Evolutionary conservation across 345 rosid species (phyloP).

Genomic region (Citrus australasica): DNA sequence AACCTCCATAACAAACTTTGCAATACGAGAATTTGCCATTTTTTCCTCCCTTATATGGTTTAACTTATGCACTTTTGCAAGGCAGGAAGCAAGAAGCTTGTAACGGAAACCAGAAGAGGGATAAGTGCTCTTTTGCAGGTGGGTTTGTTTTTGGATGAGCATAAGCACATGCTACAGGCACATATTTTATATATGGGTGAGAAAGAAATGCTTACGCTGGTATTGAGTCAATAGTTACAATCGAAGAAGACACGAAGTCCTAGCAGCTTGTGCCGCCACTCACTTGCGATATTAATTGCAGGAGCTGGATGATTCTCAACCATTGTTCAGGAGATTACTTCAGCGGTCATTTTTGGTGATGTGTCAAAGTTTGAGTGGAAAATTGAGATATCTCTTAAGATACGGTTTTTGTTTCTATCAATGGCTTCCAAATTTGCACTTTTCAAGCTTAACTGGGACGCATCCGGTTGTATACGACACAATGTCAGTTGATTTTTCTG

Average conservation of each 20-base stretch:
- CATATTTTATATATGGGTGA: constrained; percentile 20
- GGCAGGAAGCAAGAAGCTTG: background rate
- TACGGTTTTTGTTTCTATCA: constrained; percentile 23
- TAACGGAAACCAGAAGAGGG: background rate
- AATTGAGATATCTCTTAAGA: constrained; percentile 20
- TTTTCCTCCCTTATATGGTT: background rate
- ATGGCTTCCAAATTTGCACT: constrained; percentile 26
- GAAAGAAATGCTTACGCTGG: constrained; percentile 13
- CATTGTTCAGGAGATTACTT: background rate
- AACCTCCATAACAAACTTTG: constrained; percentile 73
- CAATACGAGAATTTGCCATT: constrained; percentile 63
- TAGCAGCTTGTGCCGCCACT: constrained; percentile 34
- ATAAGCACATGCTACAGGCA: background rate
- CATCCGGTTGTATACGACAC: constrained; percentile 8
- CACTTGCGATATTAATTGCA: constrained; percentile 23
- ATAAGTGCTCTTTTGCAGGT: background rate
- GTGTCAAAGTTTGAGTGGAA: constrained; percentile 31
- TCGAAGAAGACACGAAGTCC: constrained; percentile 2
- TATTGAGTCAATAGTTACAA: constrained; percentile 24
- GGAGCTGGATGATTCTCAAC: background rate
- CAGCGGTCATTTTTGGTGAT: background rate
- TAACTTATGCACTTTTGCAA: background rate
- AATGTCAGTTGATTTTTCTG: constrained; percentile 14
- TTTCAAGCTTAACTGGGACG: constrained; percentile 20
- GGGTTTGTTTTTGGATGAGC: constrained; percentile 23